Evolutionary conservation across 129 eudicot genomes (phyloP).

Genomic region (Oenanthe sinensis): DNA sequence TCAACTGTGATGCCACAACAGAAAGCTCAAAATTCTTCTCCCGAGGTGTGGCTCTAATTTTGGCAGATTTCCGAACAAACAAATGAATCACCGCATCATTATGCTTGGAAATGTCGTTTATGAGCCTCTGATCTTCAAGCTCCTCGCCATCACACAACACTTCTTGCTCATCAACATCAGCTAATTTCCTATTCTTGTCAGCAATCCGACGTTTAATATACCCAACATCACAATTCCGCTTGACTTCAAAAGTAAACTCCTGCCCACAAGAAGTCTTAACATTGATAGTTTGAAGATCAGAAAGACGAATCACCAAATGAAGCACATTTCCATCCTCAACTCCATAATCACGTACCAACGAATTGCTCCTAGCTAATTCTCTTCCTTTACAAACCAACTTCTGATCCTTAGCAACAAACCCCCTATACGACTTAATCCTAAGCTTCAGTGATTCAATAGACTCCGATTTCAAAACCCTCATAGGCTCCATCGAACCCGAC

Average conservation of each 20-base stretch:
- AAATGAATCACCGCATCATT: conserved; percentile 5
- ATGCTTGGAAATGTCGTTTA: conserved; percentile 7
- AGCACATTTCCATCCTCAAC: conserved; percentile 6
- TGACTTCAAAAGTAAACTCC: conserved; percentile 2
- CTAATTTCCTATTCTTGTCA: background rate
- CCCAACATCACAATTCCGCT: conserved; percentile 2
- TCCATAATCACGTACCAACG: conserved; percentile 6
- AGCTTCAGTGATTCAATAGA: conserved; percentile 7
- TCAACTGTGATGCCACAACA: background rate
- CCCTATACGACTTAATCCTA: conserved; percentile 5
- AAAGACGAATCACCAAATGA: conserved; percentile 7
- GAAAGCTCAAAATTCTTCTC: conserved; percentile 3
- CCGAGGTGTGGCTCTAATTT: conserved; percentile 3
- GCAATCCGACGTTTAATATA: conserved; percentile 4
- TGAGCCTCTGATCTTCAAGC: conserved; percentile 9
- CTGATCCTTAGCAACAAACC: conserved; percentile 7
- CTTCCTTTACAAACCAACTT: conserved; percentile 8
- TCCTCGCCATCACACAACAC: background rate
- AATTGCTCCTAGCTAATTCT: conserved; percentile 5
- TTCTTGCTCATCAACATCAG: conserved; percentile 5
- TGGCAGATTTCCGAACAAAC: conserved; percentile 5
- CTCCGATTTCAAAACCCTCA: conserved; percentile 9
- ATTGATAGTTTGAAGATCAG: conserved; percentile 7
- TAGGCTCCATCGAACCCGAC: conserved; percentile 3
- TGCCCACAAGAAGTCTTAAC: conserved; percentile 4